phyloP scores from a whole-genome alignment of 2,329 filamentous ascomycete genomes.

The Macrophomina tecta region DNA sequence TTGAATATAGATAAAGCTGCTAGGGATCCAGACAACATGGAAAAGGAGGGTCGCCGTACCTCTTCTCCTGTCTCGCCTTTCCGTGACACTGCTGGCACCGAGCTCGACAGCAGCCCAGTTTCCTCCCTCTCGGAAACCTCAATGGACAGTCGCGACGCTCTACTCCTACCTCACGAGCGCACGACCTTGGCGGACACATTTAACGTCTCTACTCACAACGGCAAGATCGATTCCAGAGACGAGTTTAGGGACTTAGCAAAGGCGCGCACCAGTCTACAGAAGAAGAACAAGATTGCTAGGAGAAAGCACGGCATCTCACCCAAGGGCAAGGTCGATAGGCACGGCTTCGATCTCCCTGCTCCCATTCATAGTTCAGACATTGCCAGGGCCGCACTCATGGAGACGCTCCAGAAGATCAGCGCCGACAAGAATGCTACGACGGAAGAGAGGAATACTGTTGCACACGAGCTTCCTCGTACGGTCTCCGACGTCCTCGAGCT shows the following conservation, averaged over 20 bases:
- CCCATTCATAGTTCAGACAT: background rate
- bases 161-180: slow-evolving; percentile 13
- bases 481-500: slow-evolving; percentile 8
- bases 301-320: background rate
- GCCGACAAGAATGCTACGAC: background rate
- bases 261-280: background rate
- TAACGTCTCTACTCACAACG: background rate
- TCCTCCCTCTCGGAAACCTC: background rate
- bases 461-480: background rate
- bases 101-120: background rate
- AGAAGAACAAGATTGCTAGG: slow-evolving; percentile 4
- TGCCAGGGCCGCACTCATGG: background rate
- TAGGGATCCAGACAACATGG: background rate
- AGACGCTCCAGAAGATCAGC: slow-evolving; percentile 1
- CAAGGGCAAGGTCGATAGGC: background rate
- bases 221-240: background rate
- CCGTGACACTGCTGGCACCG: background rate
- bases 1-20: background rate
- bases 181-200: background rate
- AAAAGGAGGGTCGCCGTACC: background rate
- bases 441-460: background rate
- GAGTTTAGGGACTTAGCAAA: background rate
- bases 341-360: background rate
- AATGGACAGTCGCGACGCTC: background rate
- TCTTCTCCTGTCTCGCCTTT: slow-evolving; percentile 1